Base-by-base conservation (phyloP, 306 rosid species). In the Crataegus laevigata region DNA sequence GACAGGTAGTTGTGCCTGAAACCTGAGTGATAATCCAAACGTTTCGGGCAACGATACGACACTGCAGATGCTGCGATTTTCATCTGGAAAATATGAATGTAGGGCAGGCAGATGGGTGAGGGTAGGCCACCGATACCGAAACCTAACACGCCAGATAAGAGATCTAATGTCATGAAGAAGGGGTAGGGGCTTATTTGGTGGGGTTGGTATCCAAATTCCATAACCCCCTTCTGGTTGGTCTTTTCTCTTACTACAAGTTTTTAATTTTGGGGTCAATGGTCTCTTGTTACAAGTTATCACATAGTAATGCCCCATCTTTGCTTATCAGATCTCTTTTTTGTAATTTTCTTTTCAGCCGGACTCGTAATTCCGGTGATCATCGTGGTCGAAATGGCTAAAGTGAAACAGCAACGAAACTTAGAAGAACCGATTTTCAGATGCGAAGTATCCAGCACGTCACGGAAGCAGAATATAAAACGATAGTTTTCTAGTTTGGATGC, bases 31-130 rank as follows among this genome's bases (percentile, higher is more conserved):
- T 68, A 24, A 29, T 38, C 36, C 47, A 21, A 75, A 28, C 38
- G 54, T 1, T 69, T 57, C 54, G 67, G 71, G 79, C 68, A 32
- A 24, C 21, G 15, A 26, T 22, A 72, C 6, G 67, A 57, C 61
- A 34, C 18, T 66, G 51, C 25, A 38, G 18, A 21, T 29, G 52
- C 52, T 15, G 52, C 5, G 52, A 14, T 47, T 15, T 47, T 47
- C 19, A 47, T 3, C 60, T 55, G 26, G 26, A n/a, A 55, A n/a
- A 34, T 0, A 34, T 0, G 32, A 4, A 17, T 25, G 24, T 13
- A 28, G 43, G 25, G 8, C 50, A 22, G 25, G 8, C 32, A 22
- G 68, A 81, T 84, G 78, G 89, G 84, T 89, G 84, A 81, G 77
- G 71, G 80, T 80, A 80, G 87, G 84, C 64, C 52, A 77, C 75